These are phyloP conservation scores for Tricladium varicosporioides DNA, from an alignment of 2,329 filamentous ascomycete species.

Conservation along the genomic window DNA sequence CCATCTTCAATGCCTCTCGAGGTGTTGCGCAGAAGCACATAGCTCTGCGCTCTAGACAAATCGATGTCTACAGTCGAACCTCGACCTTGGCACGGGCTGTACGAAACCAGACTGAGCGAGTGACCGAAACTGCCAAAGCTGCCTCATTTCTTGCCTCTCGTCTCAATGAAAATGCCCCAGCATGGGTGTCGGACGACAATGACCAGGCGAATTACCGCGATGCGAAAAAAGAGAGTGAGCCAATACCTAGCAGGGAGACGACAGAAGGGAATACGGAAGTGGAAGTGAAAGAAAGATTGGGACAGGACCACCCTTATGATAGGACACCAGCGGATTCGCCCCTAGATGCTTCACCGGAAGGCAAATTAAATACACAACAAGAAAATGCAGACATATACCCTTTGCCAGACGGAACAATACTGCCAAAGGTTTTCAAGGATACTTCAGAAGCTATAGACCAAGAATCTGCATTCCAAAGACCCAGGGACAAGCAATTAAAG, in stretches of 20 bases:
- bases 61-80: slow-evolving; percentile 61
- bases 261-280: slow-evolving; percentile 26
- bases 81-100: slow-evolving; percentile 63
- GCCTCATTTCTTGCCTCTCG: slow-evolving; percentile 57
- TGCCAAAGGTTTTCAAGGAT: slow-evolving; percentile 32
- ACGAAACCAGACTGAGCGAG: slow-evolving; percentile 58
- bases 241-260: slow-evolving; percentile 29
- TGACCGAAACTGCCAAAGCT: slow-evolving; percentile 60
- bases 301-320: slow-evolving; percentile 51
- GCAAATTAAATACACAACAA: slow-evolving; percentile 44
- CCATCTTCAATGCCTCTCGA: slow-evolving; percentile 67
- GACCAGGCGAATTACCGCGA: slow-evolving; percentile 17
- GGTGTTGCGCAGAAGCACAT: slow-evolving; percentile 63
- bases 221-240: slow-evolving; percentile 8
- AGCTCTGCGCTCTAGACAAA: slow-evolving; percentile 55
- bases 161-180: slow-evolving; percentile 47
- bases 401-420: slow-evolving; percentile 50
- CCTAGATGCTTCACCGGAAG: slow-evolving; percentile 36
- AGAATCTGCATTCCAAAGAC: slow-evolving; percentile 35
- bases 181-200: slow-evolving; percentile 19
- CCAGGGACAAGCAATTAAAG: slow-evolving; percentile 36
- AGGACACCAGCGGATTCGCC: slow-evolving; percentile 41
- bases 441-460: slow-evolving; percentile 28
- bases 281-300: slow-evolving; percentile 36
- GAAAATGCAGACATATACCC: slow-evolving; percentile 42